These are phyloP conservation scores for Colletotrichum plurivorum DNA, from an alignment of 2,329 filamentous ascomycete genomes.

Conservation along the genomic window DNA sequence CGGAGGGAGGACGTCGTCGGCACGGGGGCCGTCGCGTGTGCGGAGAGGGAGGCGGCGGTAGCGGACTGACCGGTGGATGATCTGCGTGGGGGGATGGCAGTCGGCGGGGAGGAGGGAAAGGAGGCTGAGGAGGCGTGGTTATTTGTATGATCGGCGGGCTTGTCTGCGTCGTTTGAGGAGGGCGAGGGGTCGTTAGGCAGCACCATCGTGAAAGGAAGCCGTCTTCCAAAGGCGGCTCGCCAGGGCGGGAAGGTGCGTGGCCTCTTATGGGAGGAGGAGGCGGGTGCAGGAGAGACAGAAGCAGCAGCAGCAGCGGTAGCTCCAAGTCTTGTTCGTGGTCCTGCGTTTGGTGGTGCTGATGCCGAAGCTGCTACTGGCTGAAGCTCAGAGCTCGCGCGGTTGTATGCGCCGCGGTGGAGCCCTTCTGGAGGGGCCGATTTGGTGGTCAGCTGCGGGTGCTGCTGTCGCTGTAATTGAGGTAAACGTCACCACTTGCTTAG, in stretches of 20 bases:
- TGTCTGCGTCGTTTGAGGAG: conserved; percentile 28
- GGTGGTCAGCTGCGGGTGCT: conserved; percentile 23
- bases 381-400: conserved; percentile 31
- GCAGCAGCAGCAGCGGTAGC: neutral
- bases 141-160: conserved; percentile 32
- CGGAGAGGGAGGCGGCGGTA: conserved; percentile 42
- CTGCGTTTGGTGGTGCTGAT: neutral
- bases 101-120: conserved; percentile 61
- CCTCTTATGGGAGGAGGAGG: conserved; percentile 22
- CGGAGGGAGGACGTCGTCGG: conserved; percentile 59
- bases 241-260: conserved; percentile 24
- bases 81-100: conserved; percentile 79
- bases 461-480: conserved; percentile 25
- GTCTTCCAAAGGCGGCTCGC: conserved; percentile 17
- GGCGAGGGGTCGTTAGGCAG: conserved; percentile 30
- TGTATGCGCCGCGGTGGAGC: conserved; percentile 27
- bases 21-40: conserved; percentile 39
- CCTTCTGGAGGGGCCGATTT: conserved; percentile 12
- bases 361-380: conserved; percentile 11
- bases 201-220: conserved; percentile 35
- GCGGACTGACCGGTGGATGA: conserved; percentile 67
- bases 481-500: conserved; percentile 38
- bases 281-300: conserved; percentile 9
- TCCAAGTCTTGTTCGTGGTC: neutral
- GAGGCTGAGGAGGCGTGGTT: conserved; percentile 29